Evolutionary conservation across 768 basidiomycete species (phyloP).

Genomic region (Flagelloscypha sp.): DNA sequence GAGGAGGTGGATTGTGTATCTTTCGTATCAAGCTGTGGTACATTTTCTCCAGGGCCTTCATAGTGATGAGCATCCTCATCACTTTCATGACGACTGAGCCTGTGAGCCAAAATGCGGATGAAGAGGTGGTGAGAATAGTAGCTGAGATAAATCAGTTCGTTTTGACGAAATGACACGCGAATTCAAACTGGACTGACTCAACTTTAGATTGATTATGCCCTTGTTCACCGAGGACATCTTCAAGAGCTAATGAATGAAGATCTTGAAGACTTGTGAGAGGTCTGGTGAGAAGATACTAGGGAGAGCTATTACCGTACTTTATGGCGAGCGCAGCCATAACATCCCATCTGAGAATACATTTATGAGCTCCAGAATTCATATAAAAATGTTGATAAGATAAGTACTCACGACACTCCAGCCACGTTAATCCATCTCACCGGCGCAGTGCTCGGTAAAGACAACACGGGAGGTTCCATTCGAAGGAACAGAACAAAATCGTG

Average conservation of each 20-base stretch:
- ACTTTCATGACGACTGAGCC: no score
- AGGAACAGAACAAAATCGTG: no score
- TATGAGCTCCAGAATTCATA: no score
- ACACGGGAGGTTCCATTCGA: no score
- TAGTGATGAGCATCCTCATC: no score
- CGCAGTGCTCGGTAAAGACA: constrained; percentile 43
- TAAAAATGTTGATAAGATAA: no score
- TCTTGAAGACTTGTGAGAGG: constrained; percentile 35
- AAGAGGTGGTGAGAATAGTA: constrained; percentile 24
- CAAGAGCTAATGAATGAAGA: constrained; percentile 56
- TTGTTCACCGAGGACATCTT: constrained; percentile 55
- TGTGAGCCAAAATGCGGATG: constrained; percentile 7
- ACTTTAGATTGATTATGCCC: constrained; percentile 41
- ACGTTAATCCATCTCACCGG: constrained; percentile 73
- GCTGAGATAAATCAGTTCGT: no score
- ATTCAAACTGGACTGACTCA: no score
- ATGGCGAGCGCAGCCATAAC: constrained; percentile 61
- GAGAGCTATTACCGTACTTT: constrained; percentile 56
- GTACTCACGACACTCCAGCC: no score
- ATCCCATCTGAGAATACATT: constrained; percentile 69
- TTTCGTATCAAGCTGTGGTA: constrained; percentile 68
- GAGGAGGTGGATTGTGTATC: constrained; percentile 61
- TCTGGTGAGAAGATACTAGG: no score
- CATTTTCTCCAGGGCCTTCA: constrained; percentile 61
- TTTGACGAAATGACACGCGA: no score